phyloP scores from a whole-genome alignment of 305 asterid species.

The Plantago rigida region DNA sequence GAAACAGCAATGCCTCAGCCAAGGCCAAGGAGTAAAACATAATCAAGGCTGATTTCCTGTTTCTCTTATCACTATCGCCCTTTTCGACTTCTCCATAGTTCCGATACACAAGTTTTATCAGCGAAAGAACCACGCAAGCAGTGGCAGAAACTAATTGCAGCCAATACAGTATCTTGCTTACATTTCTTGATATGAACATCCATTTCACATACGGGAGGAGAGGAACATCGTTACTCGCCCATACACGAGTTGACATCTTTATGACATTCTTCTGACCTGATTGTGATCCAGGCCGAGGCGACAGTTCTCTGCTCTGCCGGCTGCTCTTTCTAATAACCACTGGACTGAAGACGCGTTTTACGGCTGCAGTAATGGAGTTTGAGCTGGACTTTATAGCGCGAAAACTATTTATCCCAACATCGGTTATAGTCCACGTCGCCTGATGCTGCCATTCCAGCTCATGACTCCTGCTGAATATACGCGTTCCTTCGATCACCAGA shows the following conservation, averaged over 20 bases:
- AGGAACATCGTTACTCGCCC: slow-evolving; percentile 82
- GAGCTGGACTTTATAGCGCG: slow-evolving; percentile 61
- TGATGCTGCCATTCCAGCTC: slow-evolving; percentile 99
- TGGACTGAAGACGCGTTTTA: slow-evolving; percentile 25
- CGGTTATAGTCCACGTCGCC: slow-evolving; percentile 73
- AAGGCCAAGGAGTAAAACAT: slow-evolving; percentile 80
- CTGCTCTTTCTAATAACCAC: slow-evolving; percentile 23
- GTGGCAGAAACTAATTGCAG: slow-evolving; percentile 73
- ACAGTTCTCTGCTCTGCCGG: slow-evolving; percentile 31
- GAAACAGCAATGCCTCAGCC: slow-evolving; percentile 75
- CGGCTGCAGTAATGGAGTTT: slow-evolving; percentile 20
- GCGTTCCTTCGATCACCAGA: slow-evolving; percentile 59
- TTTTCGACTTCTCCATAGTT: slow-evolving; percentile 55
- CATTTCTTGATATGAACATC: slow-evolving; percentile 63
- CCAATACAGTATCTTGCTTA: slow-evolving; percentile 66
- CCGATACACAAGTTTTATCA: slow-evolving; percentile 47
- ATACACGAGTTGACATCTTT: slow-evolving; percentile 42
- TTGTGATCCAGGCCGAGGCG: slow-evolving; percentile 11
- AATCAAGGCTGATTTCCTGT: slow-evolving; percentile 53
- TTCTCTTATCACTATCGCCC: slow-evolving; percentile 56
- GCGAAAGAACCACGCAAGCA: slow-evolving; percentile 65
- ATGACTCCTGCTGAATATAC: slow-evolving; percentile 83
- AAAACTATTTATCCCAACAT: slow-evolving; percentile 62
- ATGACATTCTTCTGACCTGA: slow-evolving; percentile 21
- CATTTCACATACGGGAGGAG: slow-evolving; percentile 60